phyloP scores from a whole-genome alignment of 208 protist species.

The Leishmania tarentolae region DNA sequence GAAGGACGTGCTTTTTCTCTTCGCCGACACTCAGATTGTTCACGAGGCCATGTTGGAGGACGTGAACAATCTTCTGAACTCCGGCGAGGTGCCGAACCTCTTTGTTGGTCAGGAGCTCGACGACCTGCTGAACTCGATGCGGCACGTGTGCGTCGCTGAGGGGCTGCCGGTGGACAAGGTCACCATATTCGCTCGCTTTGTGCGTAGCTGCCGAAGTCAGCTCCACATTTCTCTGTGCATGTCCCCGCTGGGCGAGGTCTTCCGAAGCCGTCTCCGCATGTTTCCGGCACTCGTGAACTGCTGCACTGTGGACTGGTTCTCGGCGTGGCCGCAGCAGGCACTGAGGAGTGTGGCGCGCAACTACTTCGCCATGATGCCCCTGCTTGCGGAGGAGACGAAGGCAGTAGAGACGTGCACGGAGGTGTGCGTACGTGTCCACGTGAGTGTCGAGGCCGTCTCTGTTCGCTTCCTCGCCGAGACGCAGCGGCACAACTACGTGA shows the following conservation, averaged over 20 bases:
- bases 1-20: conserved; percentile 97
- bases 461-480: conserved; percentile 90
- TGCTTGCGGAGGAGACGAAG: conserved; percentile 37
- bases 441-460: conserved; percentile 92
- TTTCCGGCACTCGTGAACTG: conserved; percentile 99
- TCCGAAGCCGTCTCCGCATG: conserved; percentile 96
- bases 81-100: conserved; percentile 98
- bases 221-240: conserved; percentile 98
- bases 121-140: conserved; percentile 93
- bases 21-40: conserved; percentile 98
- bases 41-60: conserved; percentile 98
- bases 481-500: conserved; percentile 97
- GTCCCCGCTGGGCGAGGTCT: conserved; percentile 96
- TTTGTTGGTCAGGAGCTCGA: conserved; percentile 95
- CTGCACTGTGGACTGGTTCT: conserved; percentile 99
- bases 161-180: conserved; percentile 94
- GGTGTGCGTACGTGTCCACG: conserved; percentile 95
- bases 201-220: conserved; percentile 92
- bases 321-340: conserved; percentile 96
- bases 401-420: conserved; percentile 77
- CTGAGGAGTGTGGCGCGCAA: conserved; percentile 93
- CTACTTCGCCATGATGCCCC: conserved; percentile 70
- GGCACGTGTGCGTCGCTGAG: conserved; percentile 92
- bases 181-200: conserved; percentile 94
- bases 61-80: conserved; percentile 98